Evolutionary conservation across 768 basidiomycete species (phyloP), one percentile per base, ranked within the genome.

Genomic region (Solioccasus polychromus): DNA sequence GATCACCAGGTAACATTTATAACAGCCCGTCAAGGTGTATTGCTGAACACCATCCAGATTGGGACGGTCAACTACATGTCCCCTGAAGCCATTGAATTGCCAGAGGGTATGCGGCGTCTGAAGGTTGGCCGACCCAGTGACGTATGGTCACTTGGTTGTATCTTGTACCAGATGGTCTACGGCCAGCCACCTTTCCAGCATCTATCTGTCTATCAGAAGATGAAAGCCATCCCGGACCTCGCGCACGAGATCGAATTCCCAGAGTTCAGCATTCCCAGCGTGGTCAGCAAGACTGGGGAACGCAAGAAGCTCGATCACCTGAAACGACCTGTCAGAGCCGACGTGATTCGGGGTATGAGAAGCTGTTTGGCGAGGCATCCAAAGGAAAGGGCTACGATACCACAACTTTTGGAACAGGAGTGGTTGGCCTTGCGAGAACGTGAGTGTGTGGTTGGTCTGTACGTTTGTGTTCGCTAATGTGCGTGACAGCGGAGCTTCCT

Each of bases 41-140:
- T 12, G 28, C 45, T 40, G 30, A 47, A 18, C 39, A 32, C 31
- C 20, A 14, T 57, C 17, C 57, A 95, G 88, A 86, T 99, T 54
- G 95, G 95, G 3, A 95, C 93, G 2, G 88, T 96, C 29, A 99
- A 99, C 61, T 99, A 95, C 63, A 99, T 99, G 95, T 93, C 92
- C 43, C 95, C 95, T 0, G 95, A 99, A 67, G 92, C 95, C 11
- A 92, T 99, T 44, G 90, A 93, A 60, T 70, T 88, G 18, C 84
- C 84, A 4, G 90, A 88, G 45, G 91, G 86, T 34, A 88, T 84
- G 83, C 79, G 88, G 11, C 79, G 91, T 20, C 79, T 95, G 47
- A 96, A 95, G 73, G 92, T 98, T 42, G 96, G 95, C 4, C 86
- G 94, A 19, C 83, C 93, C 0, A 92, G 89, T 42, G 95, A 99